Evolutionary conservation across 2,329 filamentous ascomycete genomes (phyloP), one percentile per base, ranked within the genome.

Genomic region (Cryphonectria japonica): DNA sequence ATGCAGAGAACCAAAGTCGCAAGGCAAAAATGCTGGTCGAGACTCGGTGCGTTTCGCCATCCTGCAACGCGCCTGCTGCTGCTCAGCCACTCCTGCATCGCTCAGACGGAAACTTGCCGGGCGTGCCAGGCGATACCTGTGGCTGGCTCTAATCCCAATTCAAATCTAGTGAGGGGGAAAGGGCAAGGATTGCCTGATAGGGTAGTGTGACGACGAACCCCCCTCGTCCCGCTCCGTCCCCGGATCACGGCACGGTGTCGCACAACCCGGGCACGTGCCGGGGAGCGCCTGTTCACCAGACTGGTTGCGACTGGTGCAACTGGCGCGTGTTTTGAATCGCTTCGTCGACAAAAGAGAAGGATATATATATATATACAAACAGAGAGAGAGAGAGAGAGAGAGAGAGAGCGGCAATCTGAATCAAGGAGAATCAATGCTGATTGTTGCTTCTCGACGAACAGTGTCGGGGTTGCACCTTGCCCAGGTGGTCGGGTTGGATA

Each of bases 31-130:
- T 19, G 60, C 34, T 16, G 11, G 52, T 37, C 61, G 61, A 64
- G 39, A 64, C 61, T 64, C 61, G 29, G 3, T 39, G 26, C 61
- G 61, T 64, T 64, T 64, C 61, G 61, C 61, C 61, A 64, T 64
- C 61, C 14, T 32, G 37, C 22, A 6, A 34, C 34, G 34, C 22
- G n/a, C 8, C 19, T 29, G 52, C 52, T 32, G 52, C 52, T 59
- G 54, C 61, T 64, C n/a, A 64, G 61, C 61, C 61, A 39, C 61
- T n/a, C 61, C 61, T 37, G 61, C 61, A 26, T 63, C 26, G 19
- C 60, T n/a, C 19, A 29, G 32, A 34, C 19, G 8, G 2, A 14
- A 34, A 34, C 34, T 34, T 26, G 26, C 26, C 26, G 26, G 4
- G 34, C 9, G 34, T 37, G 34, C 34, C 46, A 50, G 46, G 7